These are phyloP conservation scores for Zymoseptoria crescenta DNA, from an alignment of 2,329 filamentous ascomycete genomes.

Conservation along the genomic window DNA sequence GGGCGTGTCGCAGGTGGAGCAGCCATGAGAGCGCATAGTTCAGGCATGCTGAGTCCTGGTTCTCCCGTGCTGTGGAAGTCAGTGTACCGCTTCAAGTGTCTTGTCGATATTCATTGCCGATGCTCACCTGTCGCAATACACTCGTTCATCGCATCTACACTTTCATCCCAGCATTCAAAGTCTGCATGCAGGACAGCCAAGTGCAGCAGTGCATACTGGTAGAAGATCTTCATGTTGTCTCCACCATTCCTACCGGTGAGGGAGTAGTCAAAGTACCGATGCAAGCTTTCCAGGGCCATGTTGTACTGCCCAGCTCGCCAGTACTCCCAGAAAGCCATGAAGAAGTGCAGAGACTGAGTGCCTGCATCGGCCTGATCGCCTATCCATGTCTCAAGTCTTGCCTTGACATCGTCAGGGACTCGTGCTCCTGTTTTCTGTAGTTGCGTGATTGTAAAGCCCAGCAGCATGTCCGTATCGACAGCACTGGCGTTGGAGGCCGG, in stretches of 20 bases:
- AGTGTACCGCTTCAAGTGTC: neutral
- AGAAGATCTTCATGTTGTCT: conserved; percentile 49
- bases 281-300: conserved; percentile 80
- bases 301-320: conserved; percentile 89
- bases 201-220: conserved; percentile 92
- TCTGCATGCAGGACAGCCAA: conserved; percentile 89
- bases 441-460: conserved; percentile 83
- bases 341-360: conserved; percentile 26
- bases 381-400: conserved; percentile 50
- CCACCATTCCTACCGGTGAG: conserved; percentile 20
- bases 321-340: conserved; percentile 65
- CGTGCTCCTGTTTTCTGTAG: conserved; percentile 77
- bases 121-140: conserved; percentile 65
- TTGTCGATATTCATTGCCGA: neutral
- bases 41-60: conserved; percentile 82
- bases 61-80: conserved; percentile 61
- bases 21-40: conserved; percentile 96
- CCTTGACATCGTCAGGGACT: conserved; percentile 64
- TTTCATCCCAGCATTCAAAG: conserved; percentile 85
- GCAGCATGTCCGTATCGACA: conserved; percentile 37
- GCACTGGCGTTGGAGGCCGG: conserved; percentile 12
- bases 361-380: conserved; percentile 19
- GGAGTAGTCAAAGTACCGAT: conserved; percentile 95
- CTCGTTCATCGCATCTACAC: conserved; percentile 89
- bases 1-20: conserved; percentile 84